These are phyloP conservation scores for Bathelium albidoporum DNA, from an alignment of 495 filamentous ascomycete genomes.

Conservation along the genomic window DNA sequence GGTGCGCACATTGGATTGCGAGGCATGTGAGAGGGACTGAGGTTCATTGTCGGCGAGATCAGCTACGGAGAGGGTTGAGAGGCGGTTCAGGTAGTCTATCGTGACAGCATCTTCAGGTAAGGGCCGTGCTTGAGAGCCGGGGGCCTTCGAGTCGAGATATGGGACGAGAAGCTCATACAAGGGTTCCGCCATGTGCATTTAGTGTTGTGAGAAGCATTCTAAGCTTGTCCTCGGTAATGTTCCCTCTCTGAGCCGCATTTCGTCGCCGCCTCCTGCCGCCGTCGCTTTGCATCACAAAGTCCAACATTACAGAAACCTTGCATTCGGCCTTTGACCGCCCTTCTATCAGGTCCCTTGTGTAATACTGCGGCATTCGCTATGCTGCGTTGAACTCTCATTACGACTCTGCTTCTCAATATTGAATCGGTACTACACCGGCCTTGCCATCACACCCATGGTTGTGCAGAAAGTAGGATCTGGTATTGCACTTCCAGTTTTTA, in stretches of 20 bases:
- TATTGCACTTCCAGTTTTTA: neutral
- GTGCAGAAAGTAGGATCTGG: neutral
- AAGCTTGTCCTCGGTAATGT: neutral
- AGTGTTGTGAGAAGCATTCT: neutral
- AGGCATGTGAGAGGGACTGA: slow-evolving; percentile 66
- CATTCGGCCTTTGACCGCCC: too few relatives aligned
- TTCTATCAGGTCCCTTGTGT: too few relatives aligned
- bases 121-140: slow-evolving; percentile 21
- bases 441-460: neutral
- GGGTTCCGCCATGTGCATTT: slow-evolving; percentile 51
- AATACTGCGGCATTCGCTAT: too few relatives aligned
- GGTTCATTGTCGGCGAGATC: slow-evolving; percentile 66
- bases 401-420: neutral
- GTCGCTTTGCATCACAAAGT: too few relatives aligned
- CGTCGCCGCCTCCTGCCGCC: too few relatives aligned
- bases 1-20: slow-evolving; percentile 73
- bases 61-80: slow-evolving; percentile 68
- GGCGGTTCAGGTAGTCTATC: slow-evolving; percentile 59
- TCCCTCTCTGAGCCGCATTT: too few relatives aligned
- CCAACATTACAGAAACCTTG: too few relatives aligned
- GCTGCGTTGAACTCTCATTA: too few relatives aligned
- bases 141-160: slow-evolving; percentile 38
- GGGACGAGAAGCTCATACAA: slow-evolving; percentile 65
- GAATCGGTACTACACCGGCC: neutral
- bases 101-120: slow-evolving; percentile 41